Conservation (phyloP, 768 basidiomycete species). For the Psilocybe sp. region DNA sequence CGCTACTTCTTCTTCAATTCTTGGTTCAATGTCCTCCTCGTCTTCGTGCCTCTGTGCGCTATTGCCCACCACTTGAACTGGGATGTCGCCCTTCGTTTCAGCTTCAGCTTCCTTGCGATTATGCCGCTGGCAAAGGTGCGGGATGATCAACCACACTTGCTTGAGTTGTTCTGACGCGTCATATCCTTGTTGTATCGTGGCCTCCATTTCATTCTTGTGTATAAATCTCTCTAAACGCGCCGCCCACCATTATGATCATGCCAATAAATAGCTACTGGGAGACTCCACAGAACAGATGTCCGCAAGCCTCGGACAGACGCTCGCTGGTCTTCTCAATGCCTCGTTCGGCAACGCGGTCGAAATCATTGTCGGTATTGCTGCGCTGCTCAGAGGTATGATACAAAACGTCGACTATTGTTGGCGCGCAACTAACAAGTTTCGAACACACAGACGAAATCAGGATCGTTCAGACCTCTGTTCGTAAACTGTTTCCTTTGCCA, state of each 20-base stretch:
- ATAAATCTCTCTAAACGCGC: too few relatives aligned
- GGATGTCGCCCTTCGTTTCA: slow-evolving; percentile 76
- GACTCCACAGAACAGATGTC: slow-evolving; percentile 83
- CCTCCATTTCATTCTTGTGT: not conserved
- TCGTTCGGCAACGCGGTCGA: slow-evolving; percentile 84
- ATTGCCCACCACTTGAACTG: slow-evolving; percentile 63
- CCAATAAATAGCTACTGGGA: slow-evolving; percentile 58
- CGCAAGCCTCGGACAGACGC: slow-evolving; percentile 73
- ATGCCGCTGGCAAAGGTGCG: slow-evolving; percentile 83
- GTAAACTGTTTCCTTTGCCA: slow-evolving; percentile 14
- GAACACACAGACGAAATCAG: slow-evolving; percentile 61
- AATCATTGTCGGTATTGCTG: slow-evolving; percentile 87
- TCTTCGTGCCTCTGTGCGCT: slow-evolving; percentile 76
- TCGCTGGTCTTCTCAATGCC: slow-evolving; percentile 86
- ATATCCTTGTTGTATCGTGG: not conserved
- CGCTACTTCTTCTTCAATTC: slow-evolving; percentile 59
- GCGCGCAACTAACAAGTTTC: slow-evolving; percentile 9
- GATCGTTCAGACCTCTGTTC: slow-evolving; percentile 88
- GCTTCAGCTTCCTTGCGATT: slow-evolving; percentile 78
- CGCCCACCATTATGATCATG: too few relatives aligned
- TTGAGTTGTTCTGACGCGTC: not conserved
- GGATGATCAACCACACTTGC: slow-evolving; percentile 1
- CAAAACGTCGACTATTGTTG: not conserved
- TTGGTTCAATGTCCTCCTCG: slow-evolving; percentile 74
- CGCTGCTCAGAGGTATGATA: slow-evolving; percentile 66